Conservation (phyloP, 2,329 filamentous ascomycete species). For the Esteya vermicola region DNA sequence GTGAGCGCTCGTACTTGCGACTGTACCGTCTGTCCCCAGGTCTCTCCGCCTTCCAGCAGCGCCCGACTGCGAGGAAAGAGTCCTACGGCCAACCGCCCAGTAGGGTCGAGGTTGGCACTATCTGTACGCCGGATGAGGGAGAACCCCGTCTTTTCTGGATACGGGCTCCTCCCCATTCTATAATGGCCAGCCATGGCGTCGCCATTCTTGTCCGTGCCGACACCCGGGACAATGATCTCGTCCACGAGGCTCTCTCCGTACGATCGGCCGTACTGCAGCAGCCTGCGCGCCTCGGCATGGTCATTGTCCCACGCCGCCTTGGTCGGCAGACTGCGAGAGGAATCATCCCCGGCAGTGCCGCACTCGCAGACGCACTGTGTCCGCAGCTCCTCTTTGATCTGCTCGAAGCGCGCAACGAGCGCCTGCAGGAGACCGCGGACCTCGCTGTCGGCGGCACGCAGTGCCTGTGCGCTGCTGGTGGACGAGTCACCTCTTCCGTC, state of each 20-base stretch:
- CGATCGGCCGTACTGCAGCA: constrained; percentile 9
- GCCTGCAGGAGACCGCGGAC: constrained; percentile 5
- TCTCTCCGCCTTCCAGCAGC: constrained; percentile 3
- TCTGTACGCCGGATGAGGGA: neutral
- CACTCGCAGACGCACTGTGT: neutral
- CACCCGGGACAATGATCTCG: constrained; percentile 8
- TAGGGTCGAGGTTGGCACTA: constrained; percentile 5
- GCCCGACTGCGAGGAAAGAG: constrained; percentile 9
- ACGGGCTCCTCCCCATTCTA: too few species aligned
- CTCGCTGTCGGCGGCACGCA: constrained; percentile 5
- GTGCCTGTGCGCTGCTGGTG: constrained; percentile 2
- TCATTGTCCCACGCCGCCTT: constrained; percentile 8
- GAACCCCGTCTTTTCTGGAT: too few species aligned
- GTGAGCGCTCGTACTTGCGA: constrained; percentile 8
- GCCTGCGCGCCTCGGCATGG: constrained; percentile 7
- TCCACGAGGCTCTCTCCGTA: constrained; percentile 11
- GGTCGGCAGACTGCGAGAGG: neutral
- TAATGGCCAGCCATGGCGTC: neutral
- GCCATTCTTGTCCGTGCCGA: neutral
- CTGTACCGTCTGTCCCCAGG: constrained; percentile 10
- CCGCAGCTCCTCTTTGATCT: constrained; percentile 3
- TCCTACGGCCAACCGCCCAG: constrained; percentile 8
- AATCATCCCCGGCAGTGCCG: neutral
- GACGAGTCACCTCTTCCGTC: neutral
- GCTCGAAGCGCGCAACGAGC: constrained; percentile 6